A percentile compares a stretch with the other conserved stretches of the same genome.
Evolutionary conservation across 495 filamentous ascomycete genomes (phyloP).

Genomic region (Physcia stellaris): DNA sequence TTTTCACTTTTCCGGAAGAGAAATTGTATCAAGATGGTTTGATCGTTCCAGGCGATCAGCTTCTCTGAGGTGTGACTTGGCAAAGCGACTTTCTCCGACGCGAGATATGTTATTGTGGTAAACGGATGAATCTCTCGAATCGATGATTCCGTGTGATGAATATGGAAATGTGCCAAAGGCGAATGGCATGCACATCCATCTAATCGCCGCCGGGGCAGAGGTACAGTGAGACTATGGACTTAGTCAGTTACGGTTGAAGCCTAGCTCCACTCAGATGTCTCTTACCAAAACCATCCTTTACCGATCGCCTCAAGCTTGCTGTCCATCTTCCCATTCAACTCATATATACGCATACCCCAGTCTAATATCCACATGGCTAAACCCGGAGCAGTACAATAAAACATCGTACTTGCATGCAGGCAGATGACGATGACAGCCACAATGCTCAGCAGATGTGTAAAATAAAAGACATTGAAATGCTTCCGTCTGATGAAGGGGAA

Average conservation of each 20-base stretch:
- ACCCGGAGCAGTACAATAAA: slow-evolving; percentile 21
- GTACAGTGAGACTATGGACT: slow-evolving; percentile 14
- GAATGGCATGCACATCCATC: slow-evolving; percentile 20
- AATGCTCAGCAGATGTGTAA: slow-evolving; percentile 19
- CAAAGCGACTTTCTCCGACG: slow-evolving; percentile 13
- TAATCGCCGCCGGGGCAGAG: slow-evolving; percentile 17
- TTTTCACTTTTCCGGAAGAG: slow-evolving; percentile 17
- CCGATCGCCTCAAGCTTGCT: slow-evolving; percentile 15
- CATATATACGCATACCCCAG: slow-evolving; percentile 21
- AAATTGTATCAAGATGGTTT: slow-evolving; percentile 17
- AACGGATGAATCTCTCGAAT: slow-evolving; percentile 22
- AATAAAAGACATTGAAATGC: slow-evolving; percentile 24
- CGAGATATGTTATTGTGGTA: slow-evolving; percentile 24
- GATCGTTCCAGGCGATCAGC: not conserved
- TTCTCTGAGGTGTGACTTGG: slow-evolving; percentile 4
- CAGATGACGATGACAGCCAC: slow-evolving; percentile 19
- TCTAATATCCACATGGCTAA: slow-evolving; percentile 21
- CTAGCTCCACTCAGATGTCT: too few relatives aligned
- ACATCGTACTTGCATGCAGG: slow-evolving; percentile 23
- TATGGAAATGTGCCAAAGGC: slow-evolving; percentile 22
- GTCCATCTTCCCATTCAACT: slow-evolving; percentile 15
- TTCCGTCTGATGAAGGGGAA: slow-evolving; percentile 15
- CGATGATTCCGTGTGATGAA: slow-evolving; percentile 21
- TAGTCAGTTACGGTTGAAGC: too few relatives aligned
- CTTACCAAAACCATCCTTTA: slow-evolving; percentile 21